Conservation (phyloP, 2,329 filamentous ascomycete species). For the Hawksworthiomyces lignivorus region DNA sequence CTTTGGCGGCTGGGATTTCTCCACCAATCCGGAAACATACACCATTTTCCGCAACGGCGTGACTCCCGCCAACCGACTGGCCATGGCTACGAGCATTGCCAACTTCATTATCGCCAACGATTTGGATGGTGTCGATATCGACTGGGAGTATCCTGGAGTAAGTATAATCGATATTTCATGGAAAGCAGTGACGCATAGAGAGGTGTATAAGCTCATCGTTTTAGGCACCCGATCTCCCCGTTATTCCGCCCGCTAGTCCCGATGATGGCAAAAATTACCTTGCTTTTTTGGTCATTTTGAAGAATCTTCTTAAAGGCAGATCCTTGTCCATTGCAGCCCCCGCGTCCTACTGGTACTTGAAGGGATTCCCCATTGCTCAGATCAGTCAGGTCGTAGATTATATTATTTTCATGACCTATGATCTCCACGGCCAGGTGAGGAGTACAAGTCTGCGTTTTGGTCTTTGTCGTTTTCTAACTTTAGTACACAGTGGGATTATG, state of each 20-base stretch:
- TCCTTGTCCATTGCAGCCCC: slow-evolving; percentile 21
- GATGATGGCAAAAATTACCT: slow-evolving; percentile 28
- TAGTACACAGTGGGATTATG: slow-evolving; percentile 33
- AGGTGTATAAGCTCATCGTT: no score
- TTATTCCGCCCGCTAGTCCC: slow-evolving; percentile 21
- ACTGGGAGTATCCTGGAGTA: slow-evolving; percentile 12
- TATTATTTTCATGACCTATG: slow-evolving; percentile 27
- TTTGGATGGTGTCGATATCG: slow-evolving; percentile 12
- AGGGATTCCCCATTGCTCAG: slow-evolving; percentile 21
- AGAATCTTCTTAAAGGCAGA: slow-evolving; percentile 17
- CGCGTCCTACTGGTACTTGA: slow-evolving; percentile 26
- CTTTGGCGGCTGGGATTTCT: slow-evolving; percentile 39
- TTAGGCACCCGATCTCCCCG: slow-evolving; percentile 17
- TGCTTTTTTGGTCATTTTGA: slow-evolving; percentile 22
- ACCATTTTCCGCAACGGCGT: slow-evolving; percentile 25
- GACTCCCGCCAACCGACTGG: slow-evolving; percentile 6
- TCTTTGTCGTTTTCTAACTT: no score
- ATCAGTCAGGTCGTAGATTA: slow-evolving; percentile 24
- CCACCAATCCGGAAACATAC: slow-evolving; percentile 27
- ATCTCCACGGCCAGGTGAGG: slow-evolving; percentile 31
- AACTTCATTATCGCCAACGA: slow-evolving; percentile 6
- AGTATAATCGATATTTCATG: no score
- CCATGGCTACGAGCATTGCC: slow-evolving; percentile 8
- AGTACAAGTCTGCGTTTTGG: no score
- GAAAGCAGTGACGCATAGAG: no score